Evolutionary conservation across 1,284 basidiomycete genomes (phyloP).

Genomic region (Leccinum solheimii): DNA sequence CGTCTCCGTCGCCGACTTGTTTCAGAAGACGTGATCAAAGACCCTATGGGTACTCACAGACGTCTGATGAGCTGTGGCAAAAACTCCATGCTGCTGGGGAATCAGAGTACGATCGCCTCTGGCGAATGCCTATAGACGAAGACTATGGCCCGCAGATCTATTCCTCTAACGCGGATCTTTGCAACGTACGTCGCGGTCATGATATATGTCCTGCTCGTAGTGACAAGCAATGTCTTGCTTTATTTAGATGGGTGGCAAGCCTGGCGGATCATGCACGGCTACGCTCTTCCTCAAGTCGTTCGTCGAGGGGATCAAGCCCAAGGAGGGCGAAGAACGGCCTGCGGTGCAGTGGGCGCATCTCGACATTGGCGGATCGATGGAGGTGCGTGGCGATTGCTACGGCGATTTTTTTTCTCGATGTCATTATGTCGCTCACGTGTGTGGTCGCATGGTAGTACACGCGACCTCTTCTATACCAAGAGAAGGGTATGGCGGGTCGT

Average conservation of each 20-base stretch:
- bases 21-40: not conserved
- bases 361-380: constrained; percentile 86
- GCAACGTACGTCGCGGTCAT: constrained; percentile 58
- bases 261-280: constrained; percentile 80
- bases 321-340: constrained; percentile 47
- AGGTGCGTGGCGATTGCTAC: constrained; percentile 39
- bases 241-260: constrained; percentile 57
- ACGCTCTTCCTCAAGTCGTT: constrained; percentile 87
- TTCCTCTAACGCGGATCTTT: constrained; percentile 78
- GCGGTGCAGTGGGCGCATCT: constrained; percentile 76
- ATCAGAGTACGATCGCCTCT: constrained; percentile 77
- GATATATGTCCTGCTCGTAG: not conserved
- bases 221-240: not conserved
- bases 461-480: constrained; percentile 61
- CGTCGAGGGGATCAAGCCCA: constrained; percentile 68
- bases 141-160: constrained; percentile 78
- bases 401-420: not conserved
- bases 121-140: constrained; percentile 84
- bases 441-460: constrained; percentile 42
- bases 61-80: constrained; percentile 74
- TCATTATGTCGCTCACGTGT: not conserved
- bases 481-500: constrained; percentile 79
- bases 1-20: constrained; percentile 18
- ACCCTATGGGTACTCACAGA: constrained; percentile 38
- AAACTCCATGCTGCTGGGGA: constrained; percentile 71